A percentile compares a stretch with the other conserved stretches of the same genome.
These are phyloP conservation scores for Stevia rebaudiana DNA, from an alignment of 140 eudicot genomes.

Conservation along the genomic window DNA sequence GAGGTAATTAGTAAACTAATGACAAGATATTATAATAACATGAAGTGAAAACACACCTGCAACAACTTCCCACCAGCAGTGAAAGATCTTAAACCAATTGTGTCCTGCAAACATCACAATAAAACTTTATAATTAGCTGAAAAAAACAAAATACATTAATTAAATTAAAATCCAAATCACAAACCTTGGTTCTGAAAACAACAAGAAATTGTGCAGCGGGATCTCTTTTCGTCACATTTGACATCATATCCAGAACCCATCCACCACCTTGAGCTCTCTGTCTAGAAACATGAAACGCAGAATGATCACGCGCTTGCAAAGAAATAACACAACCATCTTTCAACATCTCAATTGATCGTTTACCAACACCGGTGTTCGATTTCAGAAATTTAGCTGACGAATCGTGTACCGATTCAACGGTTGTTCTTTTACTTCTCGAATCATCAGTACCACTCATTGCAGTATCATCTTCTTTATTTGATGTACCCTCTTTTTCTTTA, in stretches of 20 bases:
- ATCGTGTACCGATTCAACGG: conserved; percentile 48
- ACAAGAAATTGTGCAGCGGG: conserved; percentile 96
- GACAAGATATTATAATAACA: not conserved
- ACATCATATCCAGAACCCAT: conserved; percentile 75
- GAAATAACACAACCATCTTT: conserved; percentile 84
- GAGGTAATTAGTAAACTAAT: not conserved
- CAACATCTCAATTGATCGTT: conserved; percentile 53
- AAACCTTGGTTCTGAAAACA: conserved; percentile 75
- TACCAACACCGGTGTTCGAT: conserved; percentile 36
- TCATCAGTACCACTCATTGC: conserved; percentile 92
- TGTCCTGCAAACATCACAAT: conserved; percentile 60
- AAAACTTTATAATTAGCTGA: conserved; percentile 9
- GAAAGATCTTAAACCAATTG: conserved; percentile 91
- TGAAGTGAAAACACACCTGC: conserved; percentile 56
- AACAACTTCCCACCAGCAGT: conserved; percentile 98
- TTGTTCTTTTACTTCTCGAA: conserved; percentile 56
- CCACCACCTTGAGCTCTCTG: conserved; percentile 96
- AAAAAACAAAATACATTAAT: conserved; percentile 11
- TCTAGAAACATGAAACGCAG: conserved; percentile 73
- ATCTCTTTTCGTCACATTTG: conserved; percentile 78
- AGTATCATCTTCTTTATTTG: conserved; percentile 70
- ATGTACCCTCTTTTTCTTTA: conserved; percentile 67
- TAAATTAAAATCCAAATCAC: conserved; percentile 14
- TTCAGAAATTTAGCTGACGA: conserved; percentile 40
- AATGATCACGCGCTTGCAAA: conserved; percentile 58